Evolutionary conservation across 2,329 filamentous ascomycete species (phyloP), one percentile per base, ranked within the genome.

Genomic region (Trichoderma simmonsii): DNA sequence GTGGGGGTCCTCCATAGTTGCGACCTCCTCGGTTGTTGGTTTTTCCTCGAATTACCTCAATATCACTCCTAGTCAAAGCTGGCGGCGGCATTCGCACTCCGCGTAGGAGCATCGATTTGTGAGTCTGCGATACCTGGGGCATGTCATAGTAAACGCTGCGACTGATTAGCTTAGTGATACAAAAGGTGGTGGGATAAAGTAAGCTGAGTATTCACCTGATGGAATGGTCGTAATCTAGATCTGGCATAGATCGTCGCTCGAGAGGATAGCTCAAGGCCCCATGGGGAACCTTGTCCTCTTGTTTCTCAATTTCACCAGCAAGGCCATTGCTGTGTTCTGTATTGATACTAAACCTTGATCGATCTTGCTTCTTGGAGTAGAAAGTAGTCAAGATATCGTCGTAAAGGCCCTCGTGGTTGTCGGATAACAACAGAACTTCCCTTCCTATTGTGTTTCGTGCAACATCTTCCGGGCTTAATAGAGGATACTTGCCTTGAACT

Each of bases 31-130:
- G 87, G 70, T 88, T 85, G 70, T 88, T 85, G 39, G 91, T 85
- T 79, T 92, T 91, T 68, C 87, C 86, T 78, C 90, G 89, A 57
- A 95, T 88, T 8, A 88, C 86, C 74, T 95, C 91, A 69, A 95
- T 89, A 78, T 98, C 95, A 72, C 88, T 88, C 39, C 89, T 87
- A 71, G 93, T 92, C 1, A 99, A 88, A 11, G 90, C 91, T 2
- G 93, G 89, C 2, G 87, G 83, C 5, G 92, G 89, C 71, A 95
- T 86, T 76, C 91, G 90, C 51, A 95, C 90, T 14, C 96, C 96
- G 3, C 94, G 91, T 43, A 99, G 86, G 15, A 99, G 87, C 92
- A 97, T 97, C 6, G 95, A 98, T 80, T 98, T 98, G 83, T 99
- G 96, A 5, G 89, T 85, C 76, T 93, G 88, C 11, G 85, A 86